phyloP scores from a whole-genome alignment of 148 eudicot genomes.

The Vaccinium myrtillus region DNA sequence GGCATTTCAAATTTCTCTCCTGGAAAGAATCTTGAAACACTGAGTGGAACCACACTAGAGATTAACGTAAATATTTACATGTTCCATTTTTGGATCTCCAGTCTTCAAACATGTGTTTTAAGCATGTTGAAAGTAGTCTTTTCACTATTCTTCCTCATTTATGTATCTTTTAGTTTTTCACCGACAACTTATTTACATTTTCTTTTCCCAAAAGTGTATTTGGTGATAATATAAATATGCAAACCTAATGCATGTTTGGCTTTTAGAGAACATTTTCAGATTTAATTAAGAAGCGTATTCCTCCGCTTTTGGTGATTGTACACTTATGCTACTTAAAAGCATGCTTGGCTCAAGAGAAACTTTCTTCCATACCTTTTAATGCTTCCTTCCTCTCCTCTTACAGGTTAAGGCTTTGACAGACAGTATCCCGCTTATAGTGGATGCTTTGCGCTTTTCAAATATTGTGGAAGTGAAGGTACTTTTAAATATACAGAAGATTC shows the following conservation, averaged over 20 bases:
- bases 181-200: not conserved
- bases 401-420: conserved; percentile 69
- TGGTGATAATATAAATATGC: not conserved
- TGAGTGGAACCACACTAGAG: not conserved
- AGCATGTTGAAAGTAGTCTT: not conserved
- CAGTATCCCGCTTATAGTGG: conserved; percentile 55
- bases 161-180: not conserved
- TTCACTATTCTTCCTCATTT: not conserved
- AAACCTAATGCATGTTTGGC: not conserved
- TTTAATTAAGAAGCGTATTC: not conserved
- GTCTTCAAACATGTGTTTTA: not conserved
- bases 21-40: conserved; percentile 6
- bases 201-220: not conserved
- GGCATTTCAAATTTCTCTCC: not conserved
- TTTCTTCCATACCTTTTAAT: not conserved
- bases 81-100: not conserved
- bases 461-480: conserved; percentile 75
- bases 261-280: not conserved
- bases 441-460: conserved; percentile 52
- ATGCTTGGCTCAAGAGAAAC: not conserved
- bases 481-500: not conserved
- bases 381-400: conserved; percentile 13
- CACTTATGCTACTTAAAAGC: not conserved
- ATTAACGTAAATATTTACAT: not conserved
- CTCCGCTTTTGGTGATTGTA: not conserved